Base-by-base conservation (phyloP, 129 eudicot genomes). In the Silybum marianum region DNA sequence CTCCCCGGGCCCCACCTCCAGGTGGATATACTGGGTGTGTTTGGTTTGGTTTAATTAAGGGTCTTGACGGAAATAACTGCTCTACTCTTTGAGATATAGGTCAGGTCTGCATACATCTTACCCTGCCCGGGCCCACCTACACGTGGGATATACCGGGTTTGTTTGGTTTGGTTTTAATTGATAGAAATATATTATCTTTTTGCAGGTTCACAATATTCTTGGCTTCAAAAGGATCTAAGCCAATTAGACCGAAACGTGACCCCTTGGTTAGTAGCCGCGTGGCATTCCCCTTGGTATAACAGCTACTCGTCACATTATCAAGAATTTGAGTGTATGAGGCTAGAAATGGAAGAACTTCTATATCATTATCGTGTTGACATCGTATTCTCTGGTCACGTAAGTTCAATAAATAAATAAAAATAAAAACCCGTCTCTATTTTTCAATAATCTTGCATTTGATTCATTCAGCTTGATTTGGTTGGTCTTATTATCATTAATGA, bases 261-360 rank as follows among this genome's bases (percentile, higher is more conserved):
- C 60, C 97, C 98, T 8, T 94, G 98, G 98, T 79, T 95, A 84
- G 91, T 95, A 62, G 98, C 96, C 65, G 86, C 90, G 14, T 95
- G 98, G 97, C 98, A 92, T 89, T 80, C 98, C 71, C 96, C 98
- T 19, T 95, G 98, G 98, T 95, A 92, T 51, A 95, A 92, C 60
- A 92, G 96, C 88, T 95, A 92, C 83, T 87, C 96, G 0, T 92
- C 98, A 40, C 98, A 95, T 83, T 95, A 95, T 85, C 97, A 88
- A 22, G 98, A 95, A 80, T 92, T 90, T 25, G 98, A 95, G 81
- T 95, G 97, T 87, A 95, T 95, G 98, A 90, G 94, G 68, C 87
- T 86, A 36, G 86, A 90, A 82, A 89, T 95, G 96, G 98, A 95
- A 87, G 83, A 82, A 34, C 86, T 92, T 70, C 83, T 92, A 16